phyloP scores from a whole-genome alignment of 2,329 filamentous ascomycete genomes.

The Cryphonectria carpinicola region DNA sequence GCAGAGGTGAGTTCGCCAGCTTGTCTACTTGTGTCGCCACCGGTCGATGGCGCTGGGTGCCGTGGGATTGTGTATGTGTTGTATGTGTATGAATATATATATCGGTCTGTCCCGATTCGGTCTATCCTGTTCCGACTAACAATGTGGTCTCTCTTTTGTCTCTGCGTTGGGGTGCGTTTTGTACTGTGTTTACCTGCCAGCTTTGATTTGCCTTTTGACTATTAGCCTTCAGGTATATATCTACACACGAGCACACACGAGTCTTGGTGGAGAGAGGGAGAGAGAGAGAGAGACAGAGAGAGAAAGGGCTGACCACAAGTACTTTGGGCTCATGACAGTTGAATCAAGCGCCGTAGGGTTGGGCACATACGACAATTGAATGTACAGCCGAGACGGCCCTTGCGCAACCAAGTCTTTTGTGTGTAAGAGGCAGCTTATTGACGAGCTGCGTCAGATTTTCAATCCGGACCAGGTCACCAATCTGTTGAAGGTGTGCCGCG shows the following conservation, averaged over 20 bases:
- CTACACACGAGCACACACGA: neutral
- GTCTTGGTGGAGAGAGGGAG: too few relatives aligned
- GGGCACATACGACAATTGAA: conserved; percentile 17
- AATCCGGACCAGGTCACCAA: conserved; percentile 1
- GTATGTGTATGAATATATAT: too few relatives aligned
- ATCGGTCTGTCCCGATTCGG: neutral
- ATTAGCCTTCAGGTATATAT: conserved; percentile 17
- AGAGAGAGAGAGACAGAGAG: neutral
- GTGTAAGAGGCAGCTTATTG: neutral
- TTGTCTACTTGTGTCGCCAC: neutral
- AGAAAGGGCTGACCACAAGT: neutral
- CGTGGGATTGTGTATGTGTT: too few relatives aligned
- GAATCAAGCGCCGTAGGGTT: conserved; percentile 3
- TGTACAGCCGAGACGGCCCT: neutral
- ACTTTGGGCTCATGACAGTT: neutral
- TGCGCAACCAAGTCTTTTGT: neutral
- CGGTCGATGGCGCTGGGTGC: neutral
- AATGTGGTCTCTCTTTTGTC: neutral
- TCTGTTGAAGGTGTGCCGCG: neutral
- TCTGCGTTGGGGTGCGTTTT: conserved; percentile 10
- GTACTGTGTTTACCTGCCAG: neutral
- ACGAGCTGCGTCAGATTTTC: neutral
- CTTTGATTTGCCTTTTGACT: conserved; percentile 8
- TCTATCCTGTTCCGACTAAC: neutral
- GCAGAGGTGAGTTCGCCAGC: neutral